Percentiles rank a stretch among this genome's conserved stretches.
Conservation (phyloP, 441 rosid species). For the Brassica balearica region DNA sequence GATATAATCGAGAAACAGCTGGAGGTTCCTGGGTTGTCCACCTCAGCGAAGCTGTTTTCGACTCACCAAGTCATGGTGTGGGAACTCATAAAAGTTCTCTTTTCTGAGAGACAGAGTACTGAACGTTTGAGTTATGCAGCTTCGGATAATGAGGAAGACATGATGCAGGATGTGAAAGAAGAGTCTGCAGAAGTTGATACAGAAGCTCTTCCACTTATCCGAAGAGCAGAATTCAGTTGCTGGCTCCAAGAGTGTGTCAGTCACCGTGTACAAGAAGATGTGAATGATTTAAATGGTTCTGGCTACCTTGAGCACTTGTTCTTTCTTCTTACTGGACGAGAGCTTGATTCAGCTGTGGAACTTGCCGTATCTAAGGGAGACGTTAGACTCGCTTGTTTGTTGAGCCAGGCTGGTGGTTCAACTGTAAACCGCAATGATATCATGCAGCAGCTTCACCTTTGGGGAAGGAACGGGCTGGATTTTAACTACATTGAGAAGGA, state of each 20-base stretch:
- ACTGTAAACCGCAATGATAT: slow-evolving; percentile 75
- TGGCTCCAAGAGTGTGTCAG: slow-evolving; percentile 96
- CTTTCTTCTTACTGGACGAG: slow-evolving; percentile 87
- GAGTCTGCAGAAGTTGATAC: slow-evolving; percentile 69
- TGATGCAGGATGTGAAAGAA: slow-evolving; percentile 86
- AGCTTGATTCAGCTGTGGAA: slow-evolving; percentile 88
- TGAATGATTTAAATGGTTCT: slow-evolving; percentile 74
- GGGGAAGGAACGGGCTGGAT: slow-evolving; percentile 91
- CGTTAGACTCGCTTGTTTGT: slow-evolving; percentile 91
- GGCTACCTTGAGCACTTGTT: slow-evolving; percentile 82
- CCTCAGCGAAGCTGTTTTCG: slow-evolving; percentile 74
- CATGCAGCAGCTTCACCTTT: slow-evolving; percentile 77
- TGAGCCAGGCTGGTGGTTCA: slow-evolving; percentile 98
- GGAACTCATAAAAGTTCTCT: slow-evolving; percentile 96
- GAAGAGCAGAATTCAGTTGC: slow-evolving; percentile 93
- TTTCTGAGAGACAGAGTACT: slow-evolving; percentile 72
- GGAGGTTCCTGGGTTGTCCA: slow-evolving; percentile 77
- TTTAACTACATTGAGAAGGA: slow-evolving; percentile 88
- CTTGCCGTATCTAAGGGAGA: slow-evolving; percentile 93
- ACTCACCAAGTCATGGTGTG: slow-evolving; percentile 95
- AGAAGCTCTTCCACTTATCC: slow-evolving; percentile 86
- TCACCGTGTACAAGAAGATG: slow-evolving; percentile 91
- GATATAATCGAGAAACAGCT: slow-evolving; percentile 85
- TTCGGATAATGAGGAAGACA: slow-evolving; percentile 90
- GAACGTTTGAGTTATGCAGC: slow-evolving; percentile 61